Evolutionary conservation across 306 rosid genomes (phyloP).

Genomic region (Erythrophleum fordii): DNA sequence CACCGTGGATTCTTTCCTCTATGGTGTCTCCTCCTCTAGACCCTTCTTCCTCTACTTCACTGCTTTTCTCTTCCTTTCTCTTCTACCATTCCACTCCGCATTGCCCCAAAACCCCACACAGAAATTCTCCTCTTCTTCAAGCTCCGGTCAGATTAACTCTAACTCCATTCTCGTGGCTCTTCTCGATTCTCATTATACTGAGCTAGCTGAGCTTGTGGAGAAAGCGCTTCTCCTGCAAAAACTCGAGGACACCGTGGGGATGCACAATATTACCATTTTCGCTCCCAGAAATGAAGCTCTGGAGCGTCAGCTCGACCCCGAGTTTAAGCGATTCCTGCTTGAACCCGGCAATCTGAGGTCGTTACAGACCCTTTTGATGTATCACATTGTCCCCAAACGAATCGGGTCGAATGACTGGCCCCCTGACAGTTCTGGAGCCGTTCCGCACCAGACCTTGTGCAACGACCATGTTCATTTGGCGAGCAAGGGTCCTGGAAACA

Average conservation of each 20-base stretch:
- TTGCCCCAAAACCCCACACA: conserved; percentile 41
- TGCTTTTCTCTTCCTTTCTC: conserved; percentile 27
- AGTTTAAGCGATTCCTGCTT: conserved; percentile 84
- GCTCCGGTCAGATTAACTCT: conserved; percentile 66
- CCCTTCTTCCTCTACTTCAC: conserved; percentile 2
- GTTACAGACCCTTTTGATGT: conserved; percentile 81
- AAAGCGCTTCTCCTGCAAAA: conserved; percentile 86
- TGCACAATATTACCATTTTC: conserved; percentile 82
- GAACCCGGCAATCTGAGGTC: conserved; percentile 79
- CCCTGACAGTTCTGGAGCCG: neutral
- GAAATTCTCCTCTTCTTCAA: conserved; percentile 42
- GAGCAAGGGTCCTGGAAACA: conserved; percentile 40
- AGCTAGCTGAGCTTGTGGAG: conserved; percentile 90
- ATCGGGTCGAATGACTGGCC: conserved; percentile 65
- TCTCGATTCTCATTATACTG: conserved; percentile 92
- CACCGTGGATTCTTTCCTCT: conserved; percentile 75
- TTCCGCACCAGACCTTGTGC: conserved; percentile 56
- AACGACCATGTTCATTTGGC: conserved; percentile 57
- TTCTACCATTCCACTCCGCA: conserved; percentile 35
- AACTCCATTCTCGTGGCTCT: conserved; percentile 94
- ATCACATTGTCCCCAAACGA: conserved; percentile 83
- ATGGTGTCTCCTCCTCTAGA: conserved; percentile 51
- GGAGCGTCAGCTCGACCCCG: conserved; percentile 82
- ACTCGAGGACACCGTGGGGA: conserved; percentile 73
- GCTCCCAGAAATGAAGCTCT: conserved; percentile 85